Evolutionary conservation across 1,284 basidiomycete genomes (phyloP).

Genomic region (Tetrapyrgos nigripes): DNA sequence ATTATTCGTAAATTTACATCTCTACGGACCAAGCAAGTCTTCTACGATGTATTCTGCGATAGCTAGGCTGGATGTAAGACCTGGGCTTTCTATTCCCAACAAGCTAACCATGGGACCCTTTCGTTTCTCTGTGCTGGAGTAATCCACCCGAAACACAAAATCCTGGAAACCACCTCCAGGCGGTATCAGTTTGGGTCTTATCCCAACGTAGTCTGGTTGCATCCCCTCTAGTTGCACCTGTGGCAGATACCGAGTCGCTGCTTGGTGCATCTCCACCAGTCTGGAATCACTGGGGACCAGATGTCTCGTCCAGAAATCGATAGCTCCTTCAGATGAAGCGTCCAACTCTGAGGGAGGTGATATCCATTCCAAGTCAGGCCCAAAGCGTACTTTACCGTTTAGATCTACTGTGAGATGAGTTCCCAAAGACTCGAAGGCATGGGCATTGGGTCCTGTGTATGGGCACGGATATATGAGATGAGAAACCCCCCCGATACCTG

Average conservation of each 20-base stretch:
- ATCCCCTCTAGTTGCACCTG: slow-evolving; percentile 69
- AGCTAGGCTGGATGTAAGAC: slow-evolving; percentile 76
- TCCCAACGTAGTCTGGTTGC: slow-evolving; percentile 89
- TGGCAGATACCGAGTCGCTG: slow-evolving; percentile 80
- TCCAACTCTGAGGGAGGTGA: slow-evolving; percentile 52
- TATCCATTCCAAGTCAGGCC: slow-evolving; percentile 93
- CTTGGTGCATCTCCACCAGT: slow-evolving; percentile 68
- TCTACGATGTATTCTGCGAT: slow-evolving; percentile 78
- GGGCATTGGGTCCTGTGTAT: slow-evolving; percentile 56
- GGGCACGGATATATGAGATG: slow-evolving; percentile 93
- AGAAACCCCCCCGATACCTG: slow-evolving; percentile 68
- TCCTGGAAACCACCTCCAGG: slow-evolving; percentile 85
- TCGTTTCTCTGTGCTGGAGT: slow-evolving; percentile 34
- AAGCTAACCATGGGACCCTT: slow-evolving; percentile 73
- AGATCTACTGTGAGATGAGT: slow-evolving; percentile 93
- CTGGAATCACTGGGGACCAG: slow-evolving; percentile 73
- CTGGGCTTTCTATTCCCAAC: slow-evolving; percentile 81
- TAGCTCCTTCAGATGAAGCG: slow-evolving; percentile 41
- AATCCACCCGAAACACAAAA: slow-evolving; percentile 74
- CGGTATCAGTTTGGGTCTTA: slow-evolving; percentile 88
- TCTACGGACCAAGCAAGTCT: slow-evolving; percentile 51
- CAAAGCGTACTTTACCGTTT: slow-evolving; percentile 88
- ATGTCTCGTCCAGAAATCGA: slow-evolving; percentile 81
- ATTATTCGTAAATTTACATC: slow-evolving; percentile 2
- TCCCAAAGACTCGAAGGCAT: slow-evolving; percentile 82